These are phyloP conservation scores for Cerioporus squamosus DNA, from an alignment of 1,284 basidiomycete genomes.

Conservation along the genomic window DNA sequence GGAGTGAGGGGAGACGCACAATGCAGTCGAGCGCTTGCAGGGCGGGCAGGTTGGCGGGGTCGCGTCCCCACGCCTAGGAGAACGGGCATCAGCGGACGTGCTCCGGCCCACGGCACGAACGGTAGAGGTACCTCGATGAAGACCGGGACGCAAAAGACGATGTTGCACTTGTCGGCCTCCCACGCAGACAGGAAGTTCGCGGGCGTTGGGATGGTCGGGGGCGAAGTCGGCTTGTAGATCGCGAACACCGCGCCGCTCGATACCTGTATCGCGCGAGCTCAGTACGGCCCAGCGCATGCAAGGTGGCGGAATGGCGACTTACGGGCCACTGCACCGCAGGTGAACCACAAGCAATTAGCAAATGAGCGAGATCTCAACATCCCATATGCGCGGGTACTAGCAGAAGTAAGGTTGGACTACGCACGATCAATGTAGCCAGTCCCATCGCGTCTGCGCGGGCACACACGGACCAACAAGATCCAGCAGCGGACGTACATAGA, in stretches of 20 bases:
- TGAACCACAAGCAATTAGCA: no score
- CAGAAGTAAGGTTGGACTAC: background rate
- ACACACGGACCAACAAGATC: no score
- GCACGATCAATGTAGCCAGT: conserved; percentile 11
- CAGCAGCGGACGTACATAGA: background rate
- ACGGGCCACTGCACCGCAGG: conserved; percentile 12
- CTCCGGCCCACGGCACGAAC: no score
- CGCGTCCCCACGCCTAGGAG: conserved; percentile 21
- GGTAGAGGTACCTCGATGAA: conserved; percentile 34
- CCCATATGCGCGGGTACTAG: no score
- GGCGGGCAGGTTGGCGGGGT: conserved; percentile 13
- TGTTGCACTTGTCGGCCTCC: conserved; percentile 21
- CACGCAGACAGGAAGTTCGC: conserved; percentile 28
- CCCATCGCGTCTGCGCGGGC: conserved; percentile 25
- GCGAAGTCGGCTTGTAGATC: conserved; percentile 26
- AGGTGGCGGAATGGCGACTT: background rate
- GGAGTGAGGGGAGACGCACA: conserved; percentile 3
- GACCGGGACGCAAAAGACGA: conserved; percentile 31
- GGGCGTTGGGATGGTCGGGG: conserved; percentile 31
- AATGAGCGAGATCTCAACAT: no score
- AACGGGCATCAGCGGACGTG: background rate
- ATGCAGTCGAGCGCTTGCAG: conserved; percentile 20
- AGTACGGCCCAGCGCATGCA: background rate
- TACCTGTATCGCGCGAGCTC: conserved; percentile 21
- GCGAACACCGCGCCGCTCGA: conserved; percentile 31